Base-by-base conservation (phyloP, 805 yeast species). In the Ogataea sp. region DNA sequence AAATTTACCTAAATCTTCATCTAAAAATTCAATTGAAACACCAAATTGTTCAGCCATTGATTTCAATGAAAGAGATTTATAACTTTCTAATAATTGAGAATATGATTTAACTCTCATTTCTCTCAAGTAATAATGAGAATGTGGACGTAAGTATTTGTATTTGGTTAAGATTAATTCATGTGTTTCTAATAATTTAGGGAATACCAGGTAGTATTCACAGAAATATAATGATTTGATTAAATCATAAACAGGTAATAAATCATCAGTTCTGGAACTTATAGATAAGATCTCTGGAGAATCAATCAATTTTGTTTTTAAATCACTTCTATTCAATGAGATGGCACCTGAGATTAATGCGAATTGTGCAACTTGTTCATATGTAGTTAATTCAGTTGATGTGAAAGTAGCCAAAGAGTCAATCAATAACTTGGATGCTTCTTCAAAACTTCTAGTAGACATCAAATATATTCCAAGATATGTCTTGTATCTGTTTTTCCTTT, bases 71-170 rank as follows among this genome's bases (percentile, higher is more conserved):
- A 93, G 69, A 2, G 96, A 83, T 66, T 86, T 87, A 70, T 93
- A 93, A 46, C 95, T 83, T 65, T 93, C 97, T 55, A 93, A 73
- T 52, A 93, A 70, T 64, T 93, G 98, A 2, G 94, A 79, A 56
- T 93, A 93, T 2, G 95, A 96, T 62, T 86, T 88, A 59, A 95
- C 80, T 64, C 98, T 78, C 81, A 93, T 75, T 61, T 90, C 97
- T 46, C 97, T 77, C 45, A 89, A 70, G 56, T 85, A 89, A 62
- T 71, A 93, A 53, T 81, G 80, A 6, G 95, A 73, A 61, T 93
- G 98, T 24, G 77, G 75, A 32, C 75, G 68, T 44, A 90, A 65
- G 56, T 82, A 89, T 53, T 71, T 73, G 58, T 70, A 64, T 53
- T 78, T 73, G 43, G 77, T 73, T 44, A 93, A 67, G 35, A 84